Base-by-base conservation (phyloP, 1,284 basidiomycete species). In the Neotropicomus parvogracilis region DNA sequence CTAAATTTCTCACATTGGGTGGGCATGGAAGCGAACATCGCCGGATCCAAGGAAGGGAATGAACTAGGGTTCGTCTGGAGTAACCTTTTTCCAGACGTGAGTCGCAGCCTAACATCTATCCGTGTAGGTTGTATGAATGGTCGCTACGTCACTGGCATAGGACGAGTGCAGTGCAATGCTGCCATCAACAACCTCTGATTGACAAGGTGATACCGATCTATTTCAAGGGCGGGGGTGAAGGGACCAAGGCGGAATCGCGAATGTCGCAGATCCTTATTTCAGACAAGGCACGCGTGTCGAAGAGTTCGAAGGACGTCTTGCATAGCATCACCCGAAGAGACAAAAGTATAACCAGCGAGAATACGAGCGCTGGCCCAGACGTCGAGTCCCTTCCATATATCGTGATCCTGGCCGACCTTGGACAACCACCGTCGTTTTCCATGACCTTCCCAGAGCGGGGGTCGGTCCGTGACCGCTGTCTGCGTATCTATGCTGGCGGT, bases 141-240 rank as follows among this genome's bases (percentile, higher is more conserved):
- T n/a, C n/a, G n/a, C n/a, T n/a, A n/a, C n/a, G n/a, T 42, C 55
- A 49, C 21, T 52, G 40, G 48, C 45, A 51, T 16, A 42, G 55
- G 16, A 60, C 56, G 1, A 43, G 55, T 31, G 58, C 29, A 3
- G 29, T 53, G n/a, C 58, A 58, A 7, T 55, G 55, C 14, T 35
- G 16, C 10, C 42, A 43, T 17, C 48, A 31, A 17, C 55, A 44
- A 24, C 43, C 43, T 1, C 19, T n/a, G n/a, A n/a, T n/a, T n/a
- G n/a, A n/a, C n/a, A n/a, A n/a, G n/a, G n/a, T n/a, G n/a, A n/a
- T n/a, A n/a, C 48, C 48, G 0, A 46, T 58, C 1, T 58, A 55
- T 31, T 56, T 56, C 53, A 55, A 52, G 12, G 43, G 34, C 6
- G 34, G 21, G 0, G 16, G 19, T 16, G 6, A n/a, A 1, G n/a